A percentile compares a stretch with the other conserved stretches of the same genome.
Evolutionary conservation across 192 early-diverging fungal genomes (phyloP).

Genomic region (Entomortierella chlamydospora): DNA sequence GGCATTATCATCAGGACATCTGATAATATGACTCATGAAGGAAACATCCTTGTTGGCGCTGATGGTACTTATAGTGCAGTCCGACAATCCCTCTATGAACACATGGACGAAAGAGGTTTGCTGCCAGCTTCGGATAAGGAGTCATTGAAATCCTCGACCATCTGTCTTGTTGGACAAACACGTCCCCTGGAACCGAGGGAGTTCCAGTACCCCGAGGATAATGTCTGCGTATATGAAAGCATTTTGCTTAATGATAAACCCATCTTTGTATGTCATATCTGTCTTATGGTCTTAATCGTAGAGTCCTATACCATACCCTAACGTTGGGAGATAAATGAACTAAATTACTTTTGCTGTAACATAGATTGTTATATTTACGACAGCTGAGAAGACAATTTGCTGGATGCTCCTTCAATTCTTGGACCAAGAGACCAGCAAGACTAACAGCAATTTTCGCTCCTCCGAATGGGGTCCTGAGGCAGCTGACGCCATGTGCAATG

Average conservation of each 20-base stretch:
- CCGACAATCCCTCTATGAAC: conserved; percentile 4
- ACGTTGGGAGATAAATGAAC: no score
- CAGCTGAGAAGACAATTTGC: conserved; percentile 5
- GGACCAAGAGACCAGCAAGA: neutral
- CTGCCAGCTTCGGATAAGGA: neutral
- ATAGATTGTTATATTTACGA: conserved; percentile 8
- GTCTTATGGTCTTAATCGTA: no score
- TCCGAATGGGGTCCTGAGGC: conserved; percentile 16
- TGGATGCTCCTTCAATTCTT: conserved; percentile 11
- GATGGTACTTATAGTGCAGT: conserved; percentile 20
- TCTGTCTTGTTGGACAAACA: conserved; percentile 18
- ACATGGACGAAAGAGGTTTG: neutral
- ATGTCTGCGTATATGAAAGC: neutral
- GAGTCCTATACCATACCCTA: no score
- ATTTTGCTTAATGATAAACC: neutral
- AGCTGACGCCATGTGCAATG: conserved; percentile 8
- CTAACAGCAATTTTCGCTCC: neutral
- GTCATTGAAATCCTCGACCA: neutral
- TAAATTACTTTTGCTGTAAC: no score
- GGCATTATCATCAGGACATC: conserved; percentile 13
- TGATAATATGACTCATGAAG: conserved; percentile 11
- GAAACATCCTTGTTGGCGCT: conserved; percentile 17
- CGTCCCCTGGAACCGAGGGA: neutral
- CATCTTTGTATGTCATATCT: neutral
- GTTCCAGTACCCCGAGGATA: neutral